Percentiles rank a stretch among this genome's conserved stretches.
These are phyloP conservation scores for Lepraria neglecta DNA, from an alignment of 495 filamentous ascomycete genomes.

Conservation along the genomic window DNA sequence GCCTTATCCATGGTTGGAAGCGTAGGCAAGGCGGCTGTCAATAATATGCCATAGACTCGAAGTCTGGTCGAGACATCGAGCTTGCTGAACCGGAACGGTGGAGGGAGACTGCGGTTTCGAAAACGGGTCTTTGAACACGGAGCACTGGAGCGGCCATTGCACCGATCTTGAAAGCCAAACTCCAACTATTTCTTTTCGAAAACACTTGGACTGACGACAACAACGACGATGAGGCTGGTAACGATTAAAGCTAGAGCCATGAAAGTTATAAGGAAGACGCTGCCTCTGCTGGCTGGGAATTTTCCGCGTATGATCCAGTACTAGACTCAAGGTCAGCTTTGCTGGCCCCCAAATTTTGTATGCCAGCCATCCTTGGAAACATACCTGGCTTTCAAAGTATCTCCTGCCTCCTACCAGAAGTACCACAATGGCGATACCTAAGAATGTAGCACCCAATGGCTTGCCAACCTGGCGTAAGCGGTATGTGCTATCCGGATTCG, in stretches of 20 bases:
- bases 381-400: conserved; percentile 52
- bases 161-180: background rate
- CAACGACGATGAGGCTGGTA: conserved; percentile 61
- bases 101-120: background rate
- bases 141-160: background rate
- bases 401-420: conserved; percentile 75
- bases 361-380: background rate
- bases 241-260: conserved; percentile 67
- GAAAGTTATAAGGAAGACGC: conserved; percentile 68
- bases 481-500: conserved; percentile 21
- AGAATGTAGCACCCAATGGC: conserved; percentile 87
- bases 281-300: conserved; percentile 86
- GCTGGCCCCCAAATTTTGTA: conserved; percentile 2
- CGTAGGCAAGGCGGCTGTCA: too few species aligned
- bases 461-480: conserved; percentile 77
- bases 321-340: conserved; percentile 34
- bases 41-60: too few species aligned
- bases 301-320: conserved; percentile 91
- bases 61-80: too few species aligned
- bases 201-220: conserved; percentile 54
- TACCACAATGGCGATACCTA: conserved; percentile 78
- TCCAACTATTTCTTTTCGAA: conserved; percentile 36
- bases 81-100: background rate
- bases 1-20: too few species aligned
- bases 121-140: background rate